A percentile compares a stretch with the other conserved stretches of the same genome.
Conservation (phyloP, 2,329 filamentous ascomycete genomes). For the Monosporascus sp. region DNA sequence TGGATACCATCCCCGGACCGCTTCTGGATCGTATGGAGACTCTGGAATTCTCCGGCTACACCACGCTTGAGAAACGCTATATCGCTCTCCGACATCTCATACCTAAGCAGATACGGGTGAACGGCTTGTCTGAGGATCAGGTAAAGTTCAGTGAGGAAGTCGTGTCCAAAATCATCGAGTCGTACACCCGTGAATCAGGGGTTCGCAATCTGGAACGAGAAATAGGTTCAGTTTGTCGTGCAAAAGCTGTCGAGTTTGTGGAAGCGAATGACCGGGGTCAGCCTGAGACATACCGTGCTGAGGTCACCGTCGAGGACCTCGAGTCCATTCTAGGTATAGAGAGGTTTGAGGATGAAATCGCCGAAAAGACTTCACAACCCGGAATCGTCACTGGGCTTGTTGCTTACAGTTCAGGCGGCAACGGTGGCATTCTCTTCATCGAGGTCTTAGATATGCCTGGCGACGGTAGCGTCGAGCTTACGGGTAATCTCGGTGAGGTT, state of each 20-base stretch:
- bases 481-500: slow-evolving; percentile 92
- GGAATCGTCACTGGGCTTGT: slow-evolving; percentile 95
- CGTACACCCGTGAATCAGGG: slow-evolving; percentile 92
- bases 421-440: slow-evolving; percentile 96
- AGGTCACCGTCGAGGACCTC: slow-evolving; percentile 71
- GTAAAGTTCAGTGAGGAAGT: slow-evolving; percentile 76
- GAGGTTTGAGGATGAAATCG: slow-evolving; percentile 91
- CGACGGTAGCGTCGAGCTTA: slow-evolving; percentile 84
- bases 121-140: slow-evolving; percentile 73
- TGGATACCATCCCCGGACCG: slow-evolving; percentile 93
- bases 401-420: slow-evolving; percentile 86
- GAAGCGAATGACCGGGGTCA: slow-evolving; percentile 75
- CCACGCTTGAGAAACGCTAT: slow-evolving; percentile 91
- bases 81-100: slow-evolving; percentile 92
- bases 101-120: slow-evolving; percentile 89
- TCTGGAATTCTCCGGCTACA: slow-evolving; percentile 90
- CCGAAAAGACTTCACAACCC: slow-evolving; percentile 75
- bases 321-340: slow-evolving; percentile 91
- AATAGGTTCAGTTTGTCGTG: slow-evolving; percentile 87
- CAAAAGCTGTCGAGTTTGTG: slow-evolving; percentile 91
- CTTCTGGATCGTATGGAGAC: slow-evolving; percentile 96
- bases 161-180: slow-evolving; percentile 90
- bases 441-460: slow-evolving; percentile 98
- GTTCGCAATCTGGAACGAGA: slow-evolving; percentile 96
- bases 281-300: slow-evolving; percentile 65